Evolutionary conservation across 352 stramenopile species (phyloP).

Genomic region (Phytophthora sp.): DNA sequence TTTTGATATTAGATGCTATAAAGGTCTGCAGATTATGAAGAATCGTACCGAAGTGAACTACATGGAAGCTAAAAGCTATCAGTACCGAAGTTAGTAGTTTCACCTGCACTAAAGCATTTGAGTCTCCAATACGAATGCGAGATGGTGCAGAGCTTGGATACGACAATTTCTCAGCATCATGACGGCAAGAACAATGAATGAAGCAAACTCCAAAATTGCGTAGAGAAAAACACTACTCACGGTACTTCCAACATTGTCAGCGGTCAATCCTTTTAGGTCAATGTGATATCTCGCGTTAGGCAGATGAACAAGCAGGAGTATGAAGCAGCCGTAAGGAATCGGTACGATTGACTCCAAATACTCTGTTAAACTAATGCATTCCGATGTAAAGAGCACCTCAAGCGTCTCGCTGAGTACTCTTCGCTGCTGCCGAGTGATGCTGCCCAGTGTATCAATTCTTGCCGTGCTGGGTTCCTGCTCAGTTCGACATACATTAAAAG

Average conservation of each 20-base stretch:
- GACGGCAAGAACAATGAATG: background rate
- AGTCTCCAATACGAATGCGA: constrained; percentile 27
- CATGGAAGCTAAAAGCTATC: background rate
- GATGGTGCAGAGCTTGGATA: background rate
- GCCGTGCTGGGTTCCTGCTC: too few relatives aligned
- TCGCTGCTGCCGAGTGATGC: background rate
- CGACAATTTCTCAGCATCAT: background rate
- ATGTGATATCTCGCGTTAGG: background rate
- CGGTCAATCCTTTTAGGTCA: background rate
- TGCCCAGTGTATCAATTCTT: too few relatives aligned
- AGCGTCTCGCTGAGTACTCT: background rate
- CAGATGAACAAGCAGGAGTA: background rate
- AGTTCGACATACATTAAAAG: too few relatives aligned
- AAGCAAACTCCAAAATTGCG: background rate
- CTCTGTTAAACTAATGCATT: background rate
- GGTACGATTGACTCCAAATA: background rate
- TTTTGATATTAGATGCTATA: background rate
- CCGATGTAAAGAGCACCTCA: background rate
- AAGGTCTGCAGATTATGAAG: too few relatives aligned
- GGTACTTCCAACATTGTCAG: background rate
- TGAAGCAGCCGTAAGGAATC: background rate
- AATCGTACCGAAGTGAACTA: background rate
- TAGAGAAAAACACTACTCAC: background rate
- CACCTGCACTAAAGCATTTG: constrained; percentile 14
- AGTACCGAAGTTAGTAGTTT: constrained; percentile 15